phyloP scores from a whole-genome alignment of 306 rosid species.

The Inga leiocalycina region DNA sequence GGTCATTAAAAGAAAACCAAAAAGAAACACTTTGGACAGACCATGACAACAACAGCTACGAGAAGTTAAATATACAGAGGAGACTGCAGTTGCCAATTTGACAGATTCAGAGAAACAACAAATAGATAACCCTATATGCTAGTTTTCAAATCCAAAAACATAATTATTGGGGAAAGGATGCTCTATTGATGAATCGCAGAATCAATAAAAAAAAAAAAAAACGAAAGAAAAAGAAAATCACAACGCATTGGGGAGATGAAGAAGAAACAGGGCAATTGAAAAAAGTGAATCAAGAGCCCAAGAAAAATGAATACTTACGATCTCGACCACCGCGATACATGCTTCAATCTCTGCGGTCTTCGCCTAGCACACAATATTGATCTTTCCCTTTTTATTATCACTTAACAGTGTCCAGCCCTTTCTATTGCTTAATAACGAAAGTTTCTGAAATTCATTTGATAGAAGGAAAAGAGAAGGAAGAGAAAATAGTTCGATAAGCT shows the following conservation, averaged over 20 bases:
- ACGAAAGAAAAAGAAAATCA: not conserved
- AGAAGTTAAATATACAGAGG: conserved; percentile 3
- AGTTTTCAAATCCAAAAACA: not conserved
- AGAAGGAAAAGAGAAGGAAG: too few relatives aligned
- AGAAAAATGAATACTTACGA: conserved; percentile 58
- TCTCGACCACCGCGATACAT: conserved; percentile 95
- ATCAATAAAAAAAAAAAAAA: too few relatives aligned
- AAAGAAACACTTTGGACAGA: conserved; percentile 3
- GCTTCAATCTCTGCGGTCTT: not conserved
- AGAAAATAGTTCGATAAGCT: too few relatives aligned
- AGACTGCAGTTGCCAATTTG: not conserved
- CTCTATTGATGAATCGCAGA: not conserved
- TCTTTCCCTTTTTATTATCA: not conserved
- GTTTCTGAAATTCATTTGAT: not conserved
- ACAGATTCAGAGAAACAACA: not conserved
- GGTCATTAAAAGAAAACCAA: not conserved
- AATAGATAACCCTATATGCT: not conserved
- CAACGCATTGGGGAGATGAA: not conserved
- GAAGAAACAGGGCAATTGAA: not conserved
- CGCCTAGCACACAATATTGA: not conserved
- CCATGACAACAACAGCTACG: not conserved
- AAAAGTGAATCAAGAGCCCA: not conserved
- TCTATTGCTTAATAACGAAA: not conserved
- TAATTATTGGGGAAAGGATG: not conserved
- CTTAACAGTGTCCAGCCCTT: not conserved